Percentiles rank a stretch among this genome's conserved stretches.
These are phyloP conservation scores for Leptographium galeiforme DNA, from an alignment of 2,329 filamentous ascomycete species.

Conservation along the genomic window DNA sequence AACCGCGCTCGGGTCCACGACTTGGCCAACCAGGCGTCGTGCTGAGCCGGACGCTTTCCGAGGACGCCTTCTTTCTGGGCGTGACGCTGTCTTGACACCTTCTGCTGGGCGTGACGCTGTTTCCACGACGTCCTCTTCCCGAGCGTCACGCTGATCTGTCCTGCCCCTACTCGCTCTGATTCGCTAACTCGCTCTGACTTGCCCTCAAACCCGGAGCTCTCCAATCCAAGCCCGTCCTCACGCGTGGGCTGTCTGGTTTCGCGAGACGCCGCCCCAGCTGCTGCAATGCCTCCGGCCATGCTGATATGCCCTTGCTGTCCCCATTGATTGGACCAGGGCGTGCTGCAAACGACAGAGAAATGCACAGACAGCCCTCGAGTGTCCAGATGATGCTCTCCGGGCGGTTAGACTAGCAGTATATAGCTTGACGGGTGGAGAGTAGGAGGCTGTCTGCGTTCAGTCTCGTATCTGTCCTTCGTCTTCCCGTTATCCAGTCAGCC, in stretches of 20 bases:
- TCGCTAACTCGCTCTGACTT: no score
- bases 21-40: neutral
- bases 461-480: neutral
- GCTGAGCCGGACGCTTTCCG: neutral
- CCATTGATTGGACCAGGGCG: neutral
- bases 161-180: no score
- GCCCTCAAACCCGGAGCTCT: no score
- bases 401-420: neutral
- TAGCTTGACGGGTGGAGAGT: neutral
- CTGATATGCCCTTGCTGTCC: neutral
- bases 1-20: neutral
- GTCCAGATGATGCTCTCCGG: neutral
- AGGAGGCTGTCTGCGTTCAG: neutral
- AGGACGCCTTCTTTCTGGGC: neutral
- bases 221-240: neutral
- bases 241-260: neutral
- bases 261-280: neutral
- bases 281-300: neutral
- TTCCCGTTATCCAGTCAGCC: no score
- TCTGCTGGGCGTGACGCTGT: neutral
- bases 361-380: no score
- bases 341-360: no score
- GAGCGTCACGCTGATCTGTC: no score
- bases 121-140: neutral
- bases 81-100: neutral